Evolutionary conservation across 805 yeast species (phyloP).

Genomic region (Saturnispora serradocipensis): DNA sequence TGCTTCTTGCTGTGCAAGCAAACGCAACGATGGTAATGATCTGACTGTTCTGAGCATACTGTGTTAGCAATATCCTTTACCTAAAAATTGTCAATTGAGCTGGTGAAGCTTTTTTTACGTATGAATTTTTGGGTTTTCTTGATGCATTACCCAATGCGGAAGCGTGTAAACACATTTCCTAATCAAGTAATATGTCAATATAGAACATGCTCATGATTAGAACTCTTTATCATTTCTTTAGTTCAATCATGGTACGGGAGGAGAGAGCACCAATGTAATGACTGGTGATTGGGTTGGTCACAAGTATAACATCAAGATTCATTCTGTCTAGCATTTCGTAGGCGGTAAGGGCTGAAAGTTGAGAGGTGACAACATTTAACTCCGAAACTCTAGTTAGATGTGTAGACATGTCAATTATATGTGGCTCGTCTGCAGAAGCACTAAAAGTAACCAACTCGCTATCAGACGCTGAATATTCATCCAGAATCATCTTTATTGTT

Average conservation of each 20-base stretch:
- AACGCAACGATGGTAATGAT: slow-evolving; percentile 27
- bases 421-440: not conserved
- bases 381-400: not conserved
- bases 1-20: slow-evolving; percentile 21
- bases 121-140: not conserved
- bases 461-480: not conserved
- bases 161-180: not conserved
- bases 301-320: not conserved
- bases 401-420: not conserved
- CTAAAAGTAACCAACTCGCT: not conserved
- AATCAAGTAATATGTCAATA: slow-evolving; percentile 4
- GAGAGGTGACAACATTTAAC: not conserved
- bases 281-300: not conserved
- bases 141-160: not conserved
- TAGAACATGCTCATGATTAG: not conserved
- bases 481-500: not conserved
- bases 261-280: slow-evolving; percentile 1
- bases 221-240: not conserved
- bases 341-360: not conserved
- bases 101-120: not conserved
- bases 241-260: not conserved
- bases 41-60: slow-evolving; percentile 27
- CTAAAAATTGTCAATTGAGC: not conserved
- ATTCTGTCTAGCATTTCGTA: slow-evolving; percentile 7
- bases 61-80: not conserved